Base-by-base conservation (phyloP, 495 filamentous ascomycete genomes). In the Penicillium daleae region DNA sequence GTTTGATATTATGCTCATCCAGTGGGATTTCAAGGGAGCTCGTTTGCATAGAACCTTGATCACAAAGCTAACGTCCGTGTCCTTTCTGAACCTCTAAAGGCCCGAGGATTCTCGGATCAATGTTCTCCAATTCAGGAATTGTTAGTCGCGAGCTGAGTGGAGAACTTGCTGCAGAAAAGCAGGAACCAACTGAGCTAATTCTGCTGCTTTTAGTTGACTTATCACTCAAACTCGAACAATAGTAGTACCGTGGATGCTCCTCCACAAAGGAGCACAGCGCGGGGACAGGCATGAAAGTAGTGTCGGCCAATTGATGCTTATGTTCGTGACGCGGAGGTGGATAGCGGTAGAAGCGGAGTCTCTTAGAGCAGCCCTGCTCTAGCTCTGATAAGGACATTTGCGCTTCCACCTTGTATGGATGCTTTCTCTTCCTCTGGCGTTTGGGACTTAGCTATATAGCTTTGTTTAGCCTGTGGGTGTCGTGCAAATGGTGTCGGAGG, bases 401-500 rank as follows among this genome's bases (percentile, higher is more conserved):
- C 39, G 57, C 37, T 61, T 67, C 61, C 35, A 17, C 46, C 39
- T 67, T 61, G 40, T 12, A 50, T 22, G 56, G 2, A 40, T 44
- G 48, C 42, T 68, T 68, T 60, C 59, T 65, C 54, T 65, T 68
- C 39, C 56, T 65, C 40, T 33, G 57, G 13, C 2, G 48, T 31
- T 60, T 63, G 24, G 39, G 62, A 57, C 37, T 65, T 63, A 32
- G 31, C 66, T 52, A 68, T 42, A 68, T 68, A n/a, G 66, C 52
- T 57, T 68, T 57, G 29, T 68, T 68, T 10, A 68, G 56, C 24
- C 39, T 37, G 46, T 68, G 52, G 2, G 26, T 31, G 31, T 63
- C 51, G 31, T 68, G 52, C 35, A 68, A 65, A 49, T 68, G 52
- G 46, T 68, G 57, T 61, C 66, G 59, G 39, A 68, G 60, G 27